phyloP scores from a whole-genome alignment of 2,329 filamentous ascomycete genomes.

The Xylariaceae sp. region DNA sequence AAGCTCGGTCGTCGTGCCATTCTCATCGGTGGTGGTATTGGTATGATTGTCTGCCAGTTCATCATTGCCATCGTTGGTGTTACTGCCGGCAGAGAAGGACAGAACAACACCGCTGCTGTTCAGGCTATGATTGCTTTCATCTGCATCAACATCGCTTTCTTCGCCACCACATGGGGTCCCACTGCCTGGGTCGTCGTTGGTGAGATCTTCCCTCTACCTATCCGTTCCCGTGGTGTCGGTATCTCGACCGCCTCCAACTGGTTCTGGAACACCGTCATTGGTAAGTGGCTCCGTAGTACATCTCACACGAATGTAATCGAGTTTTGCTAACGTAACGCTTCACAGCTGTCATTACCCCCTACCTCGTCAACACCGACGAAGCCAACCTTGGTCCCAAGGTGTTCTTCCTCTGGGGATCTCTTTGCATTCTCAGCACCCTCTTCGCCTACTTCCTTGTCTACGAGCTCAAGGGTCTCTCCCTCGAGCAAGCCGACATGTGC shows the following conservation, averaged over 20 bases:
- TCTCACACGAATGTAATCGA: not conserved
- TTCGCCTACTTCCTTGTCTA: conserved; percentile 59
- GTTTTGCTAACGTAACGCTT: conserved; percentile 7
- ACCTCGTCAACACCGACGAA: conserved; percentile 55
- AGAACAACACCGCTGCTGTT: conserved; percentile 34
- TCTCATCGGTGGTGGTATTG: conserved; percentile 62
- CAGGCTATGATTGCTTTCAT: conserved; percentile 66
- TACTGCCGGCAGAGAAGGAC: conserved; percentile 34
- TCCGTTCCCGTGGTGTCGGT: conserved; percentile 66
- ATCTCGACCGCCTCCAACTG: conserved; percentile 69
- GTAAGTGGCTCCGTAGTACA: conserved; percentile 11
- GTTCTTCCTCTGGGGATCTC: conserved; percentile 59
- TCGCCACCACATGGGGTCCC: conserved; percentile 71
- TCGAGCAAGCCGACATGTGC: conserved; percentile 68
- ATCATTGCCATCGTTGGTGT: conserved; percentile 59
- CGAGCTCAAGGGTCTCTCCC: conserved; percentile 68
- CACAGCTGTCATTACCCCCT: conserved; percentile 58
- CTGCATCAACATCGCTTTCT: conserved; percentile 76
- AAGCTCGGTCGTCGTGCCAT: conserved; percentile 62
- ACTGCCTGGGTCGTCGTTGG: conserved; percentile 64
- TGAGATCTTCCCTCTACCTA: conserved; percentile 70
- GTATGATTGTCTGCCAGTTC: conserved; percentile 67
- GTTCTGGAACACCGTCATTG: conserved; percentile 60
- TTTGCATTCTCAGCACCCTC: conserved; percentile 49
- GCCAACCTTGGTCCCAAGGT: conserved; percentile 38